Evolutionary conservation across 176 grass and related monocot genomes (phyloP).

Genomic region (Musa itinerans): DNA sequence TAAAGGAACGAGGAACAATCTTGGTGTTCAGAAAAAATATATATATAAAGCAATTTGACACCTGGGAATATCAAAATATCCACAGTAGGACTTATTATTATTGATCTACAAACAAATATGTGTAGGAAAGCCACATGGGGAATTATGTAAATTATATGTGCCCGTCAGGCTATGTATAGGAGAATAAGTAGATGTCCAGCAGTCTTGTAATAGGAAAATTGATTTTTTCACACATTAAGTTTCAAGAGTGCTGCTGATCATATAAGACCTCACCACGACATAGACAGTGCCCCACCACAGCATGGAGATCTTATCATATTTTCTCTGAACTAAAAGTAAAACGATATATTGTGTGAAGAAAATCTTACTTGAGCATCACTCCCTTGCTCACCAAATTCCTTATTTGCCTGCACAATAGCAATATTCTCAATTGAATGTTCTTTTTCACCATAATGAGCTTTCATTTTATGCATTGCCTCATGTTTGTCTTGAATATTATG

Average conservation of each 20-base stretch:
- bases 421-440: conserved; percentile 26
- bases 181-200: not conserved
- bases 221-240: not conserved
- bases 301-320: not conserved
- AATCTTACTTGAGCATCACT: conserved; percentile 98
- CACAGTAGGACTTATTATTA: not conserved
- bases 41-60: not conserved
- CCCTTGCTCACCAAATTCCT: conserved; percentile 70
- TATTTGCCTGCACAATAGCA: conserved; percentile 28
- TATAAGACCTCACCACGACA: not conserved
- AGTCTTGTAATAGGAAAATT: not conserved
- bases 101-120: not conserved
- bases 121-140: not conserved
- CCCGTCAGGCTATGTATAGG: not conserved
- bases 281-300: not conserved
- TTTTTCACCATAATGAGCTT: conserved; percentile 6
- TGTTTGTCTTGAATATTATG: conserved; percentile 42
- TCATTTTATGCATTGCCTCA: conserved; percentile 20
- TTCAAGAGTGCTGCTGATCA: not conserved
- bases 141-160: not conserved
- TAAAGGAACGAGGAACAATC: not conserved
- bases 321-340: not conserved
- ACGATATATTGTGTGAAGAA: not conserved
- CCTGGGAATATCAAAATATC: conserved; percentile 15
- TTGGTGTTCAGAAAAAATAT: not conserved